Base-by-base conservation (phyloP, 2,329 filamentous ascomycete species). In the Sarocladiaceae sp. region DNA sequence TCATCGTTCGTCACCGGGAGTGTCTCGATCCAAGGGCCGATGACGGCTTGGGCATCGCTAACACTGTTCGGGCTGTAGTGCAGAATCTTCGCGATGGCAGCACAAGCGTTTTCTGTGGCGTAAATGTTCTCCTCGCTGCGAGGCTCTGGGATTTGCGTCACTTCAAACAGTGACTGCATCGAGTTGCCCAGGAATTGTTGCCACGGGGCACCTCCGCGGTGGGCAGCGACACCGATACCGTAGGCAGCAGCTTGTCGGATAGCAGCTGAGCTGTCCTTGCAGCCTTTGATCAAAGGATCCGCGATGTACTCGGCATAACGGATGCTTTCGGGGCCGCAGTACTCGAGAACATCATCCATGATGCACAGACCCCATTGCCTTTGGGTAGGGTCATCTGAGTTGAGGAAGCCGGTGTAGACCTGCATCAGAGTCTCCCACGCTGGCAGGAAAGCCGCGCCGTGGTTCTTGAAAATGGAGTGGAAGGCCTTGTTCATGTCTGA, bases 401-500 rank as follows among this genome's bases (percentile, higher is more conserved):
- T 82, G 58, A 96, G 85, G 69, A 97, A 97, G 28, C 78, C 78
- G 61, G 92, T 85, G 68, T 97, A 97, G 52, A 90, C 96, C 11
- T 80, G 75, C 68, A 96, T 83, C 22, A 99, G 78, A 51, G 83
- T 82, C 66, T 96, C 88, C 92, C 93, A 99, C 37, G 90, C 78
- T 4, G 85, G 87, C 51, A 99, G 78, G 77, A 99, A 99, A 11
- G 80, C 75, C 10, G 84, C 78, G 22, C 90, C 89, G 66, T 97
- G 91, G 73, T 96, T 92, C 77, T 97, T 97, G 80, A 99, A 99
- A 59, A 99, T 90, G 55, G 91, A 93, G 71, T 99, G 94, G 80
- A 96, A 99, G 1, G 94, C 93, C 77, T 99, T 99, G 82, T 99
- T 99, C 94, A 99, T 99, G 65, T 99, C 94, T 2, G 92, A 96